Base-by-base conservation (phyloP, 495 filamentous ascomycete genomes). In the Podospora appendiculata region DNA sequence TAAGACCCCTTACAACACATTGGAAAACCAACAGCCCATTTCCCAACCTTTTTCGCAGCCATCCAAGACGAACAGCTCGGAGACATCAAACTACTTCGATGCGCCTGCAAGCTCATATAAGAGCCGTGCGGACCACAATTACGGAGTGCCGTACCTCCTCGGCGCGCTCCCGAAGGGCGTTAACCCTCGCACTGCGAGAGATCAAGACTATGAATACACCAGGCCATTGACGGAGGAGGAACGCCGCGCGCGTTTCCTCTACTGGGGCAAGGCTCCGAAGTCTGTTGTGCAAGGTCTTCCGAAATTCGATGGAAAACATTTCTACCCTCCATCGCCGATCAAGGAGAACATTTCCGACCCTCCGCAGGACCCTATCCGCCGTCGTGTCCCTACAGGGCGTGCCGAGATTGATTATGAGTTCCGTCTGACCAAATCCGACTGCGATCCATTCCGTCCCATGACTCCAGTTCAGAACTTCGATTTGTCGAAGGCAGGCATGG, bases 261-360 rank as follows among this genome's bases (percentile, higher is more conserved):
- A 79, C 53, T 80, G 76, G 76, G 76, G 74, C 36, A 67, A 69
- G 13, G 67, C 72, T 16, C 65, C 73, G 41, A 66, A 58, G 45
- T 58, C 61, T n/a, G 60, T 61, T 17, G 62, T 66, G 38, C 59
- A 57, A n/a, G 74, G 76, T 12, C 57, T 81, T 14, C 78, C 78
- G 34, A 80, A 77, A 56, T 81, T 72, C 48, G 77, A 81, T 47
- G 78, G 78, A 1, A 77, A 77, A 59, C 69, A 80, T 51, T 81
- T 81, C 58, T 79, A 80, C 51, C 75, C 74, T 3, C 62, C 77
- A 3, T 80, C 78, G 1, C 75, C 77, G 0, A 54, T 61, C 47
- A 79, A 76, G 57, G 57, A 64, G 42, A 41, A 34, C 32, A 33
- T 41, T 38, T 42, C 13, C 18, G 50, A 41, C 4, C 25, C 53